Evolutionary conservation across 1,139 yeast genomes (phyloP).

Genomic region (Meyerozyma athensensis): DNA sequence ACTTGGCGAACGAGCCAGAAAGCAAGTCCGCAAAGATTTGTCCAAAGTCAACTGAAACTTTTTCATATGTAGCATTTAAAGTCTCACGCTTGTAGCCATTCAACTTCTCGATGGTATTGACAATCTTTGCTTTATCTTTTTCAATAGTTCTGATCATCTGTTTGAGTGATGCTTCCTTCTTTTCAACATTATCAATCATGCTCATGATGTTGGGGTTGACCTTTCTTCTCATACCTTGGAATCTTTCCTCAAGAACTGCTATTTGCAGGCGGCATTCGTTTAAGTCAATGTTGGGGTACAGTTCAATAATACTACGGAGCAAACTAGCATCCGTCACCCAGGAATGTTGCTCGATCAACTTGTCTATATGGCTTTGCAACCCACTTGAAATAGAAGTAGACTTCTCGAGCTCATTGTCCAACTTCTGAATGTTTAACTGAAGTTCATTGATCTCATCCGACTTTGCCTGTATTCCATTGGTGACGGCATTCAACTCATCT

Average conservation of each 20-base stretch:
- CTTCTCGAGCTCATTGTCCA: conserved; percentile 63
- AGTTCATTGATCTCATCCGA: conserved; percentile 44
- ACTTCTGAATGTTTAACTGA: conserved; percentile 54
- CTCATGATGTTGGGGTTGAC: conserved; percentile 89
- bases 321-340: conserved; percentile 72
- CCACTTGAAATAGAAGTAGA: conserved; percentile 38
- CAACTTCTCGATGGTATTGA: conserved; percentile 78
- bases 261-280: conserved; percentile 59
- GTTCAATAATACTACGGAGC: conserved; percentile 48
- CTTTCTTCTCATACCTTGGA: conserved; percentile 72
- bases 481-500: conserved; percentile 72
- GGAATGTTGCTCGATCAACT: conserved; percentile 51
- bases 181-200: conserved; percentile 91
- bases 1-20: conserved; percentile 87
- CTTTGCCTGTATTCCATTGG: conserved; percentile 47
- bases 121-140: conserved; percentile 85
- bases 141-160: conserved; percentile 85
- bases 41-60: conserved; percentile 90
- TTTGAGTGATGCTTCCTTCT: conserved; percentile 73
- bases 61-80: conserved; percentile 75
- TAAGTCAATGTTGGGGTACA: conserved; percentile 60
- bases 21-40: conserved; percentile 81
- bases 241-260: conserved; percentile 53
- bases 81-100: conserved; percentile 87
- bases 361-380: conserved; percentile 42